phyloP scores from a whole-genome alignment of 805 yeast genomes.

The Helenozyma rhizophorensis region DNA sequence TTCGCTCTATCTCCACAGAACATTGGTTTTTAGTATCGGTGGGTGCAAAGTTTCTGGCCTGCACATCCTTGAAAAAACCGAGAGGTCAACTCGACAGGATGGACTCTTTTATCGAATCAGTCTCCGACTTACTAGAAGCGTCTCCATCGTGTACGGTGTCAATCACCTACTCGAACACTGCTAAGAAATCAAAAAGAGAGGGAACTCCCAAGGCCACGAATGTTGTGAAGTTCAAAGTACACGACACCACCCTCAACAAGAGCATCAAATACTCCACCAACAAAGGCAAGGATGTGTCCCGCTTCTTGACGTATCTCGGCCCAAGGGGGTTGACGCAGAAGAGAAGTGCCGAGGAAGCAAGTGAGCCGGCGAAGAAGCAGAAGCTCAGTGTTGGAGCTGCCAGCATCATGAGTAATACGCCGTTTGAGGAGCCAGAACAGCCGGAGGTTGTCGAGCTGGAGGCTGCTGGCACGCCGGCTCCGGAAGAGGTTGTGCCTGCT shows the following conservation, averaged over 20 bases:
- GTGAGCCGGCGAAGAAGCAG: constrained; percentile 7
- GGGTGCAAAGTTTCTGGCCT: too few species aligned
- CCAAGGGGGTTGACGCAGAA: constrained; percentile 50
- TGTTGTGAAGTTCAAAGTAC: constrained; percentile 53
- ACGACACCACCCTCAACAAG: constrained; percentile 60
- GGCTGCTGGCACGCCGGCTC: not conserved
- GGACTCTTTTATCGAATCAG: constrained; percentile 24
- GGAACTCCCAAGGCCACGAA: constrained; percentile 22
- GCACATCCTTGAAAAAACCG: too few species aligned
- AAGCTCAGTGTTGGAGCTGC: constrained; percentile 30
- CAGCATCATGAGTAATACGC: constrained; percentile 37
- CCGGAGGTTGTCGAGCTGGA: constrained; percentile 6
- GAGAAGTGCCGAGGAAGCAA: constrained; percentile 9
- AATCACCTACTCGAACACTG: constrained; percentile 32
- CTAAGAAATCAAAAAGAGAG: constrained; percentile 19
- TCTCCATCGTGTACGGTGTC: constrained; percentile 35
- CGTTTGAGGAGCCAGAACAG: constrained; percentile 21
- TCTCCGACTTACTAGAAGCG: constrained; percentile 31
- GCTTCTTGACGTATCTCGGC: constrained; percentile 69
- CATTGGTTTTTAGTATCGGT: too few species aligned
- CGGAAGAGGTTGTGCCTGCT: constrained; percentile 6
- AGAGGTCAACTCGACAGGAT: not conserved
- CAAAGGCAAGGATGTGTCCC: constrained; percentile 68
- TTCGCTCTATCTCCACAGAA: too few species aligned
- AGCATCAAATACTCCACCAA: constrained; percentile 54